Evolutionary conservation across 2,329 filamentous ascomycete genomes (phyloP).

Genomic region (Xylariaceae sp.): DNA sequence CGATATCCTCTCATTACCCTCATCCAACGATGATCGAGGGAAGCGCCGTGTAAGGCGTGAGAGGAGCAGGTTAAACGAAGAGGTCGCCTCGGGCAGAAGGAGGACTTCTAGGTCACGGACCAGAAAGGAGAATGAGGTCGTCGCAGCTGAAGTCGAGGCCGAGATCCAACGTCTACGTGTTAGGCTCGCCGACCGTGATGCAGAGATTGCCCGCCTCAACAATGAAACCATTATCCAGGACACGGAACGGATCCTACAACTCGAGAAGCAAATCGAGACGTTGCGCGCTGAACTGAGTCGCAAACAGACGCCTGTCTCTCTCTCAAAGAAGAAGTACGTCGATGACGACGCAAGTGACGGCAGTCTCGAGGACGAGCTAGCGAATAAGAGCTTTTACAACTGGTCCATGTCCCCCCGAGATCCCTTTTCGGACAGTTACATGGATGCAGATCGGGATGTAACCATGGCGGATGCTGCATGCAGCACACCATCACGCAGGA

Average conservation of each 20-base stretch:
- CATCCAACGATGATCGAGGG: slow-evolving; percentile 47
- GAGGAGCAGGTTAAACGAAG: slow-evolving; percentile 52
- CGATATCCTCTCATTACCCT: slow-evolving; percentile 46
- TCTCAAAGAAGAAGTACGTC: slow-evolving; percentile 7
- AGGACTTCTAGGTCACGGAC: slow-evolving; percentile 38
- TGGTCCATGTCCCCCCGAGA: slow-evolving; percentile 50
- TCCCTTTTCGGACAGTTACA: slow-evolving; percentile 41
- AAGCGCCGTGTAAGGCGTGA: slow-evolving; percentile 53
- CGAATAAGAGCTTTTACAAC: slow-evolving; percentile 32
- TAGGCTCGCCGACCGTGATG: slow-evolving; percentile 46
- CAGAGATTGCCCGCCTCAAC: slow-evolving; percentile 48
- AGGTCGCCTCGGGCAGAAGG: slow-evolving; percentile 47
- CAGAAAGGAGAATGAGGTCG: slow-evolving; percentile 25
- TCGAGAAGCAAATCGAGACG: slow-evolving; percentile 34
- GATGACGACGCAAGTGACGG: not conserved
- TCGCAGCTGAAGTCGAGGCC: slow-evolving; percentile 31
- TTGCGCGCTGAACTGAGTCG: slow-evolving; percentile 31
- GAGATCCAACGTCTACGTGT: slow-evolving; percentile 47
- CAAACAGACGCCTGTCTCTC: slow-evolving; percentile 8
- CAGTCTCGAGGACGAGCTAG: slow-evolving; percentile 4
- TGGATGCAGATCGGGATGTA: slow-evolving; percentile 39
- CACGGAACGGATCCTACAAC: slow-evolving; percentile 36
- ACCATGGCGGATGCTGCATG: slow-evolving; percentile 47
- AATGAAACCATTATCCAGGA: slow-evolving; percentile 45
- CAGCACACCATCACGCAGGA: slow-evolving; percentile 43